These are phyloP conservation scores for Batrachochytrium dendrobatidis DNA, from an alignment of 371 early-diverging fungal species.

Conservation along the genomic window DNA sequence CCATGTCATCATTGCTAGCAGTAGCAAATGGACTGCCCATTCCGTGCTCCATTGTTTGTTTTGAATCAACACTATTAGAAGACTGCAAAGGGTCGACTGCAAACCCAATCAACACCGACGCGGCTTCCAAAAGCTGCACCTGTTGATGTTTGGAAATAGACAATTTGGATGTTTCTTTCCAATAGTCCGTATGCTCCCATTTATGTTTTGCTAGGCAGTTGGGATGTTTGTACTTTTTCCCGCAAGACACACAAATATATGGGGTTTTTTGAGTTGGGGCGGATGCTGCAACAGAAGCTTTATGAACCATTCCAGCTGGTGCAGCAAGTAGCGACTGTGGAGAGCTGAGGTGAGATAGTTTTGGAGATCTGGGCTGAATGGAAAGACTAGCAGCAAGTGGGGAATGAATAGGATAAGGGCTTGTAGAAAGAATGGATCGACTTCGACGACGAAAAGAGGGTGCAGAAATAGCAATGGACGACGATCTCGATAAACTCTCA, in stretches of 20 bases:
- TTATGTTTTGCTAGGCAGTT: slow-evolving; percentile 63
- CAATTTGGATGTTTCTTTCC: slow-evolving; percentile 56
- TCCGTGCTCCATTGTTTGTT: too few relatives aligned
- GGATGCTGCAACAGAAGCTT: neutral
- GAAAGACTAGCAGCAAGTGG: neutral
- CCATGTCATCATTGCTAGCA: too few relatives aligned
- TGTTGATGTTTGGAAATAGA: slow-evolving; percentile 67
- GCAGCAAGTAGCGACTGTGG: neutral
- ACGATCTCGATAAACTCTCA: too few relatives aligned
- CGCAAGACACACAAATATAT: slow-evolving; percentile 36
- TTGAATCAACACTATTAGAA: too few relatives aligned
- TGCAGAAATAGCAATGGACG: neutral
- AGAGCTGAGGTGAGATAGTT: neutral
- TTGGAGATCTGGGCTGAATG: neutral
- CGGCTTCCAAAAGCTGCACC: slow-evolving; percentile 69
- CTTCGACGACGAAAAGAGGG: neutral
- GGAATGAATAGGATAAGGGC: neutral
- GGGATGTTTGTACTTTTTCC: slow-evolving; percentile 61
- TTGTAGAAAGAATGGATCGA: neutral
- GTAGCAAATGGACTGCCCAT: too few relatives aligned
- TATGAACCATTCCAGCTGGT: slow-evolving; percentile 1
- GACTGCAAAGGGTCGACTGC: too few relatives aligned
- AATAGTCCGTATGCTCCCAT: slow-evolving; percentile 65
- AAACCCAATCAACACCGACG: slow-evolving; percentile 57
- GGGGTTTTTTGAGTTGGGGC: neutral